Evolutionary conservation across 2,329 filamentous ascomycete species (phyloP), one percentile per base, ranked within the genome.

Genomic region (Phymatotrichopsis omnivora): DNA sequence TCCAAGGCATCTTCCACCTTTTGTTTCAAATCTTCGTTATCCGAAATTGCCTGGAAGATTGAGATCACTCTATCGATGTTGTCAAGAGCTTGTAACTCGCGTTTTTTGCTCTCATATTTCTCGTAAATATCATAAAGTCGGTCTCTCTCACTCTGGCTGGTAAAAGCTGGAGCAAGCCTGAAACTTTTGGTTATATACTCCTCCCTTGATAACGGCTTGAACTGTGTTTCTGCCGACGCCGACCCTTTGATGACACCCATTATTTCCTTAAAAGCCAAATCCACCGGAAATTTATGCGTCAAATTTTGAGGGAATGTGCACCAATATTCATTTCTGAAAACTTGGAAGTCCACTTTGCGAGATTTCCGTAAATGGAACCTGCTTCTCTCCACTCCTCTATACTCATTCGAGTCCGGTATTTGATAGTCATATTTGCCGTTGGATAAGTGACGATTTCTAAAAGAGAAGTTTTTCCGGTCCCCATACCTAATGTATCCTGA

Each of bases 221-320:
- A 33, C 4, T 20, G n/a, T n/a, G n/a, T n/a, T n/a, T n/a, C n/a
- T n/a, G n/a, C 34, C 3, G 49, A 46, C 23, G 37, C 32, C 2
- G 56, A 60, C 6, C 59, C 60, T 35, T 61, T 60, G 7, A 62
- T 58, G 1, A 61, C 54, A 17, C 58, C 58, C 53, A 62, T 60
- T 5, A 60, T 60, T 27, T 61, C 59, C 1, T 56, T 52, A 35
- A 60, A 61, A 2, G 57, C 53, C 8, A 60, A 44, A 19, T 56
- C 55, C 1, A 54, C 42, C 3, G 54, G 45, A 12, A 58, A 22
- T 3, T 12, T 22, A n/a, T 16, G 47, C 38, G 19, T 43, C 23
- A 43, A 4, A 2, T 22, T 7, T 23, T 14, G 16, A 19, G 23
- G 25, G 3, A 40, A 27, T 7, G 14, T 45, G 5, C 47, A 42